Percentiles rank a stretch among this genome's conserved stretches.
phyloP scores from a whole-genome alignment of 2,329 filamentous ascomycete species.

The Byssochlamys sp. region DNA sequence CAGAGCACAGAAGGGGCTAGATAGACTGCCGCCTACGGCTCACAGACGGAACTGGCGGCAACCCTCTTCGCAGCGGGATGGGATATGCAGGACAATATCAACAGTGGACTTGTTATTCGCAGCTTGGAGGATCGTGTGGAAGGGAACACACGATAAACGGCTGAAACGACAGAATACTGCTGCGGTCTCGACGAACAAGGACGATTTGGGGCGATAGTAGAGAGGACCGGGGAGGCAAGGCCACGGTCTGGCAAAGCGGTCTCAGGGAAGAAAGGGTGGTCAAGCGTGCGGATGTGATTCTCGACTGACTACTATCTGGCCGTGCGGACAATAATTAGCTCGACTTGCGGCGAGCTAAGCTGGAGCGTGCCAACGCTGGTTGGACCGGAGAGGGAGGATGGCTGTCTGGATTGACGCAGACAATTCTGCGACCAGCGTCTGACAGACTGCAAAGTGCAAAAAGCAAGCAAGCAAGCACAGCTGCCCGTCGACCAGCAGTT shows the following conservation, averaged over 20 bases:
- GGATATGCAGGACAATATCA: not conserved
- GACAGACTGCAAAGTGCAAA: not conserved
- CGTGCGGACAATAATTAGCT: not conserved
- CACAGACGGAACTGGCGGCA: slow-evolving; percentile 3
- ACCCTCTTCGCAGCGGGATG: not conserved
- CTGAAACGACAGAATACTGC: not conserved
- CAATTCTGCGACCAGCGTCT: not conserved
- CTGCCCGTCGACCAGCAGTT: not conserved
- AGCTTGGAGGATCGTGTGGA: not conserved
- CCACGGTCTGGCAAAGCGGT: not conserved
- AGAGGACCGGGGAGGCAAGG: not conserved
- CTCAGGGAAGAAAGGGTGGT: not conserved
- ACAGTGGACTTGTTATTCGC: not conserved
- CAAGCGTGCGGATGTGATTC: not conserved
- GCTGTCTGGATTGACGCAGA: not conserved
- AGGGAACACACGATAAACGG: not conserved
- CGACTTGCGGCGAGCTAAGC: not conserved
- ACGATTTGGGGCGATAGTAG: not conserved
- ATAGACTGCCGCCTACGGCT: slow-evolving; percentile 14
- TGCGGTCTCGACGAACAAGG: not conserved
- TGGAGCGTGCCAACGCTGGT: not conserved
- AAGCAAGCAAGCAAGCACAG: not conserved
- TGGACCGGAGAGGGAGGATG: not conserved
- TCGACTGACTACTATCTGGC: not conserved
- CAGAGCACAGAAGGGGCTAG: slow-evolving; percentile 19